Evolutionary conservation across 2,329 filamentous ascomycete genomes (phyloP), one percentile per base, ranked within the genome.

Genomic region (Stagonosporopsis chrysanthemi): DNA sequence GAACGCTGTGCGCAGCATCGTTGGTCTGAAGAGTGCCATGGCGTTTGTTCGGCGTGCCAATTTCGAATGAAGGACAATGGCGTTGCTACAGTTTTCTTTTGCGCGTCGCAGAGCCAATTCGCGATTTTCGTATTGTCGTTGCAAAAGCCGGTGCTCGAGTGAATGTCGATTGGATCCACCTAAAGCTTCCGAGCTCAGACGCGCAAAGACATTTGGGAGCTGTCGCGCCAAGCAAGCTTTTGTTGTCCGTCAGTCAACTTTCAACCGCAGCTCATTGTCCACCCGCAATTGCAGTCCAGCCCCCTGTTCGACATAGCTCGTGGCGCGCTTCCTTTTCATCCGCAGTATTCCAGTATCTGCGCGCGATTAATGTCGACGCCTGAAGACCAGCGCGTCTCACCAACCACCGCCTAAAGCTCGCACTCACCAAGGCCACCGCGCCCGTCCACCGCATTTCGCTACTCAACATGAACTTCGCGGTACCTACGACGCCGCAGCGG

Each of bases 401-500:
- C 60, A 67, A 57, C 65, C 67, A 65, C 67, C 56, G 59, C 62
- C 63, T 69, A 61, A 54, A 64, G 64, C 66, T 63, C 63, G 59
- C 64, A 58, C 58, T 63, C 62, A 59, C 56, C 48, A 54, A 62
- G 58, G 58, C 64, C 57, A 52, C 63, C 61, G 64, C 66, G 61
- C 64, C 61, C 58, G 49, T 42, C 50, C 43, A 53, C 54, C 53
- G 44, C 56, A 39, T 49, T 39, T 28, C 36, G 35, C 44, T 51
- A 41, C 51, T 57, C 63, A 64, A 47, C 54, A 74, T 74, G 70
- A 66, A 70, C 14, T 68, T 70, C 56, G 63, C 67, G 51, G 63
- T 67, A 60, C 63, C 72, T 43, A 68, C 72, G 65, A 76, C 90
- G 54, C 90, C 90, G 36, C 83, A 88, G 78, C 87, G 90, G 68